Evolutionary conservation across 495 filamentous ascomycete species (phyloP), one percentile per base, ranked within the genome.

Genomic region (Aspergillus asperescens): DNA sequence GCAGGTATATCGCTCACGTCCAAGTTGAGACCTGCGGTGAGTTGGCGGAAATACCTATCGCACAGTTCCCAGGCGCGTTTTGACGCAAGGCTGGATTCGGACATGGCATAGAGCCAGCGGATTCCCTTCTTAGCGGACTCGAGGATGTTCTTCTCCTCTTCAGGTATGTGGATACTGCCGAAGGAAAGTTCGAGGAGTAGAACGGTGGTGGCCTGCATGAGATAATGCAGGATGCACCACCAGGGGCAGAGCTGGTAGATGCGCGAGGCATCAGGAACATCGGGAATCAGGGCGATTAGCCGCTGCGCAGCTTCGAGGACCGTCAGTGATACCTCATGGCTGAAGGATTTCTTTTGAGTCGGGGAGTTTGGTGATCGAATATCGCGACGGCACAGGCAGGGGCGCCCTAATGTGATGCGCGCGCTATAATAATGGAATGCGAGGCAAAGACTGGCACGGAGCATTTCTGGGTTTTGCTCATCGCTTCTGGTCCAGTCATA

Each of bases 181-280:
- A 83, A 81, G 1, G 81, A 78, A 16, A 83, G 67, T 57, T 87
- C 84, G 12, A 85, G 70, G 57, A 86, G 74, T 7, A 87, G 64
- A 10, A 86, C 75, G 1, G 77, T 79, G 4, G 75, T 66, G 0
- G 82, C 77, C 65, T 86, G 81, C 73, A 84, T 84, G 16, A 88
- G 64, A 47, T 81, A 80, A 57, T 88, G 84, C 12, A 88, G 65
- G 8, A 82, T 67, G 39, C 73, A 78, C 81, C 82, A 88, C 83
- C 83, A 88, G 10, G 82, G 81, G 6, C 73, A 62, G 5, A 78
- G 67, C n/a, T 69, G 61, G 52, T 84, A 83, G 5, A 86, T 65
- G 22, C 67, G 71, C 16, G 69, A 52, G 4, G 71, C 61, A 35
- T 77, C 67, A 1, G 74, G 70, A 20, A 67, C 54, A 27, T 77